These are phyloP conservation scores for Ogataea trehaloabstinens DNA, from an alignment of 805 yeast genomes.

Conservation along the genomic window DNA sequence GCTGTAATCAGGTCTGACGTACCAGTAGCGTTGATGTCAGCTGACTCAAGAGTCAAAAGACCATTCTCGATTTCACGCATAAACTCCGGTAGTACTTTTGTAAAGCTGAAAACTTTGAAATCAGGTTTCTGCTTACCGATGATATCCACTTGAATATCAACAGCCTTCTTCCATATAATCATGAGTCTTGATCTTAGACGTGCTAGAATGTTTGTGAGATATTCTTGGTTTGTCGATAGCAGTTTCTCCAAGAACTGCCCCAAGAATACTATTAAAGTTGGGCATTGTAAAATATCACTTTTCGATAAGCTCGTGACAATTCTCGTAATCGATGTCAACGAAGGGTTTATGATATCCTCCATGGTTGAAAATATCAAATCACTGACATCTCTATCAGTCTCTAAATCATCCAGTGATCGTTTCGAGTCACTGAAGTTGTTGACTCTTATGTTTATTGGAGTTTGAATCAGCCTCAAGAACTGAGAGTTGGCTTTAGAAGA, in stretches of 20 bases:
- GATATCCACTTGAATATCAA: conserved; percentile 49
- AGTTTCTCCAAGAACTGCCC: conserved; percentile 38
- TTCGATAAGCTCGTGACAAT: conserved; percentile 34
- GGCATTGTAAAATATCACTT: conserved; percentile 39
- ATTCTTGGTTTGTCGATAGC: conserved; percentile 63
- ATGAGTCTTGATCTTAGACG: conserved; percentile 51
- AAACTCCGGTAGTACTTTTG: conserved; percentile 47
- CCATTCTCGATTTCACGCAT: conserved; percentile 38
- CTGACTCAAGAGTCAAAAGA: conserved; percentile 13
- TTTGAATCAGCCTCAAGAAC: conserved; percentile 43
- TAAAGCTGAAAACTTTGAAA: conserved; percentile 39
- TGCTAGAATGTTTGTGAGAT: conserved; percentile 46
- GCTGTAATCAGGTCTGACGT: conserved; percentile 16
- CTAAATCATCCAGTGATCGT: conserved; percentile 15
- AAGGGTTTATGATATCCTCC: conserved; percentile 28
- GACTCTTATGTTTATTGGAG: conserved; percentile 24
- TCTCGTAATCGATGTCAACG: conserved; percentile 30
- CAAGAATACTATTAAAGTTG: conserved; percentile 40
- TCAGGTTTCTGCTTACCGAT: conserved; percentile 30
- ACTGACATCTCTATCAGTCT: conserved; percentile 31
- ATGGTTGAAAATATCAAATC: conserved; percentile 29
- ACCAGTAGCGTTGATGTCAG: conserved; percentile 13
- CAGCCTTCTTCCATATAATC: conserved; percentile 56
- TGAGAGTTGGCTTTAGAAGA: conserved; percentile 37
- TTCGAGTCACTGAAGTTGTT: conserved; percentile 10